Evolutionary conservation across 179 eudicot genomes (phyloP).

Genomic region (Silene coronaria): DNA sequence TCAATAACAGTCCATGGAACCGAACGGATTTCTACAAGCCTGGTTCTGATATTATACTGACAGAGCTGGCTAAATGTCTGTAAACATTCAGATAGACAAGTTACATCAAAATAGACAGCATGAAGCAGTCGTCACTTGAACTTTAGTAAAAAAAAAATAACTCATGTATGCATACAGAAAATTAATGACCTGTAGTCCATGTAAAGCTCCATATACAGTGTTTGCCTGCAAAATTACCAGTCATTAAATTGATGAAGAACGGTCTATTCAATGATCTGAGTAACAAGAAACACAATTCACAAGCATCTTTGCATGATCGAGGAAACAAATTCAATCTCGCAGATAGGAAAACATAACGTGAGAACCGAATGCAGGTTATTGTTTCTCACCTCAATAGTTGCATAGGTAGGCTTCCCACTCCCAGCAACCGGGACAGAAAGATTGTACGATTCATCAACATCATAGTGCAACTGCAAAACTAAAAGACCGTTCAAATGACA

Average conservation of each 20-base stretch:
- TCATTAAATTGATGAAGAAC: background rate
- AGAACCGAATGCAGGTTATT: background rate
- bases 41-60: slow-evolving; percentile 44
- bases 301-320: too few relatives aligned
- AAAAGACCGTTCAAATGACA: slow-evolving; percentile 23
- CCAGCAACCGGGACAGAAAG: slow-evolving; percentile 45
- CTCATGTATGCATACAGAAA: background rate
- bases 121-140: slow-evolving; percentile 12
- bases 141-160: background rate
- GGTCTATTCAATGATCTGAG: too few relatives aligned
- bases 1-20: slow-evolving; percentile 72
- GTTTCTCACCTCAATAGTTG: slow-evolving; percentile 52
- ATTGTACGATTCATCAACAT: slow-evolving; percentile 74
- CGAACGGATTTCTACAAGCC: slow-evolving; percentile 52
- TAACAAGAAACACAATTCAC: too few relatives aligned
- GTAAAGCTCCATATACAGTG: slow-evolving; percentile 88
- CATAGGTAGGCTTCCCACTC: slow-evolving; percentile 40
- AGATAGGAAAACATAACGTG: background rate
- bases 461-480: slow-evolving; percentile 67
- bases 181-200: slow-evolving; percentile 70
- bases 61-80: slow-evolving; percentile 96
- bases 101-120: too few relatives aligned
- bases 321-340: background rate
- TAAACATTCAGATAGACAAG: slow-evolving; percentile 14
- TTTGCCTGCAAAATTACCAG: slow-evolving; percentile 55